Evolutionary conservation across 371 early-diverging fungal genomes (phyloP).

Genomic region (Haplosporangium sp.): DNA sequence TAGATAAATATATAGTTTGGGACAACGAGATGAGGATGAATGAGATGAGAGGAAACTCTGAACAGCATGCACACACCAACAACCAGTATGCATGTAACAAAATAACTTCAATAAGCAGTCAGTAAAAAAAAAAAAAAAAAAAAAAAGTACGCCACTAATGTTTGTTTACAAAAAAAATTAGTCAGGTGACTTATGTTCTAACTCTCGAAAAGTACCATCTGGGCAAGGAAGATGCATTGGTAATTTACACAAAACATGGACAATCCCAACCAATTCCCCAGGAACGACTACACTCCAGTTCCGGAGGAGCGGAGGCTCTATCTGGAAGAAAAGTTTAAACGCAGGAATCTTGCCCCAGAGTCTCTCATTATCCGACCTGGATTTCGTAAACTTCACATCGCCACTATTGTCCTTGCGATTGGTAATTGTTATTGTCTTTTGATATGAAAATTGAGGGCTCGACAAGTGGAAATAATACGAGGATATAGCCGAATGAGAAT

Average conservation of each 20-base stretch:
- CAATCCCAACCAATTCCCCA: conserved; percentile 44
- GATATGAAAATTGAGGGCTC: no score
- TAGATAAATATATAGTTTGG: neutral
- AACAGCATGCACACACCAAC: neutral
- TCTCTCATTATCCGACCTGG: conserved; percentile 41
- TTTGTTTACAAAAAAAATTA: conserved; percentile 2
- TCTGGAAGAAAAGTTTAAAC: conserved; percentile 53
- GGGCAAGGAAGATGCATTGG: no score
- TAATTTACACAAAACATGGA: conserved; percentile 21
- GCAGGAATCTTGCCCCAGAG: conserved; percentile 54
- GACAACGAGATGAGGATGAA: neutral
- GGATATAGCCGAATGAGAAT: neutral
- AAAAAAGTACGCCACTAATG: neutral
- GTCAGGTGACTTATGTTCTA: neutral
- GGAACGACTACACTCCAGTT: conserved; percentile 36
- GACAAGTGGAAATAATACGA: no score
- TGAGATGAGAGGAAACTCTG: conserved; percentile 4
- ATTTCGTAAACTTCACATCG: conserved; percentile 43
- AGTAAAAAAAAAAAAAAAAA: conserved; percentile 14
- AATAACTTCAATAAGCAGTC: neutral
- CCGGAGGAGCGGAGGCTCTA: conserved; percentile 39
- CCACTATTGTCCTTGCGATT: conserved; percentile 34
- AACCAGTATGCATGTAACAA: neutral
- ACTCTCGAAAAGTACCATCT: neutral
- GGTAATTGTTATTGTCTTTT: conserved; percentile 23